These are phyloP conservation scores for Plasmodium malariae DNA, from an alignment of 169 alveolate genomes.

Conservation along the genomic window DNA sequence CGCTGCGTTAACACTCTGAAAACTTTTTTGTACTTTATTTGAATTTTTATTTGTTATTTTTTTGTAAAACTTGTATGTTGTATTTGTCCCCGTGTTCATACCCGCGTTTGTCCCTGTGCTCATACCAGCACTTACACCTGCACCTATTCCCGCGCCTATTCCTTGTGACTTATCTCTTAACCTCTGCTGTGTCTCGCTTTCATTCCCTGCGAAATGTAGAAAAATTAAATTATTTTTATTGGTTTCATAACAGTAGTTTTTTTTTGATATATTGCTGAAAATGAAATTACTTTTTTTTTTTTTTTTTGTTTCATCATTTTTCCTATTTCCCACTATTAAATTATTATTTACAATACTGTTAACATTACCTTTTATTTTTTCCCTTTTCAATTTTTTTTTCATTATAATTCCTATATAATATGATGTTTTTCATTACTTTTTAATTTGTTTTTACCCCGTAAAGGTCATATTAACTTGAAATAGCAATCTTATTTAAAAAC, in stretches of 20 bases:
- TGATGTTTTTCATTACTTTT: background rate
- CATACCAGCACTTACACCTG: no score
- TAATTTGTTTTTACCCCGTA: background rate
- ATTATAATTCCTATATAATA: constrained; percentile 5
- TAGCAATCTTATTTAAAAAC: no score
- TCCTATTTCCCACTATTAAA: constrained; percentile 14
- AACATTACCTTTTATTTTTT: constrained; percentile 21
- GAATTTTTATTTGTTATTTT: no score
- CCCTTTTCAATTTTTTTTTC: constrained; percentile 46
- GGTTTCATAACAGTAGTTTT: background rate
- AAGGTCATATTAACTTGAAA: no score
- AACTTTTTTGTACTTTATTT: no score
- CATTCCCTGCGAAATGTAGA: background rate
- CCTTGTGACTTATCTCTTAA: background rate
- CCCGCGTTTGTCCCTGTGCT: no score
- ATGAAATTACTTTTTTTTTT: constrained; percentile 3
- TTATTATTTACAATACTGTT: constrained; percentile 11
- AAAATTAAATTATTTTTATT: constrained; percentile 5
- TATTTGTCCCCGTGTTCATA: no score
- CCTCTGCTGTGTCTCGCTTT: background rate
- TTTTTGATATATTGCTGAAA: background rate
- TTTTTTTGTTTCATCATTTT: constrained; percentile 22
- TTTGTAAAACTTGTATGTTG: no score
- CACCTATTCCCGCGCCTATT: no score
- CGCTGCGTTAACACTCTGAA: no score